Evolutionary conservation across 768 basidiomycete species (phyloP).

Genomic region (Panaeolus papilionaceus): DNA sequence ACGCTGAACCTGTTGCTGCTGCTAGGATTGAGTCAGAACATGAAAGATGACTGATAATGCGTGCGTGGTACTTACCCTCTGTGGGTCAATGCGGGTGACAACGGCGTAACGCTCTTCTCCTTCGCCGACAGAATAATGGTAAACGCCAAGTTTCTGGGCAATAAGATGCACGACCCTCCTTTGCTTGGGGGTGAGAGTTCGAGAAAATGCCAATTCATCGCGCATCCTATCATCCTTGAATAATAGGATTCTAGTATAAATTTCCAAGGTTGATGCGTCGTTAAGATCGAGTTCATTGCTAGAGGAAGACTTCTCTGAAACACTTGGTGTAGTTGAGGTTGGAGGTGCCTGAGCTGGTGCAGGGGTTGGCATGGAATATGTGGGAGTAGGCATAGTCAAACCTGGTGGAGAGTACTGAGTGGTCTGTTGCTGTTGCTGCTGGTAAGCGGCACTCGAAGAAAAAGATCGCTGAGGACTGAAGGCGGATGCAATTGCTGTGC

Average conservation of each 20-base stretch:
- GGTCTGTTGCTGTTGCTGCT: constrained; percentile 47
- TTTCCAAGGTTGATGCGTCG: constrained; percentile 94
- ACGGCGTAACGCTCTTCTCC: constrained; percentile 94
- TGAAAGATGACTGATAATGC: constrained; percentile 19
- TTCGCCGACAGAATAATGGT: constrained; percentile 92
- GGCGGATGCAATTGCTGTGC: constrained; percentile 60
- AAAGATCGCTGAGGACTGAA: constrained; percentile 80
- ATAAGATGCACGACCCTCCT: constrained; percentile 93
- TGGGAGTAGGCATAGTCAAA: constrained; percentile 50
- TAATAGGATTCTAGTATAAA: constrained; percentile 93
- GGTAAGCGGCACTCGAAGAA: constrained; percentile 66
- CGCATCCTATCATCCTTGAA: constrained; percentile 99
- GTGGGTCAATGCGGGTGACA: constrained; percentile 89
- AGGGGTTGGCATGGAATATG: constrained; percentile 49
- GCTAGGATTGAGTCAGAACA: constrained; percentile 37
- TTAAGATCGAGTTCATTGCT: constrained; percentile 89
- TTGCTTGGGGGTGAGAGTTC: constrained; percentile 83
- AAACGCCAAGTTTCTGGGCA: constrained; percentile 95
- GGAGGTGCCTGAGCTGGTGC: constrained; percentile 59
- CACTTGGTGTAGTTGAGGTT: constrained; percentile 56
- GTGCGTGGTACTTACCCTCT: constrained; percentile 58
- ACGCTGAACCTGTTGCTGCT: constrained; percentile 51
- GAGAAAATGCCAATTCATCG: constrained; percentile 96
- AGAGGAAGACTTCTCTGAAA: constrained; percentile 65
- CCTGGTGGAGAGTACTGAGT: constrained; percentile 75